Conservation (phyloP, 2,329 filamentous ascomycete species). For the Aspergillus melleus region DNA sequence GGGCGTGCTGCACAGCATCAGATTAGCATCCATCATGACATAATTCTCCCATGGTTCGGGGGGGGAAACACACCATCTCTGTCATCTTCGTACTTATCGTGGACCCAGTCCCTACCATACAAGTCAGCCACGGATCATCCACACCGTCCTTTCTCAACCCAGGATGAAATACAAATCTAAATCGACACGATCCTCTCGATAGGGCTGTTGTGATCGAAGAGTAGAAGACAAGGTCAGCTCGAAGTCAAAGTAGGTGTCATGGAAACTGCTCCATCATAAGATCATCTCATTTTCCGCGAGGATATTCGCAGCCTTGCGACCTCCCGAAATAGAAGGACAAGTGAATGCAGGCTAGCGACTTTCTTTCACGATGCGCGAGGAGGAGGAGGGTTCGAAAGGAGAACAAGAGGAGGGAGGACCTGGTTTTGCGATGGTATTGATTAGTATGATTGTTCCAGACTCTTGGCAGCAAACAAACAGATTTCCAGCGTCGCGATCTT, state of each 20-base stretch:
- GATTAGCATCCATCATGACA: not conserved
- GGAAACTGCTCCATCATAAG: constrained; percentile 35
- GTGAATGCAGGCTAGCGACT: constrained; percentile 27
- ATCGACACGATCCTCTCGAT: constrained; percentile 47
- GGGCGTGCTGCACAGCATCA: constrained; percentile 36
- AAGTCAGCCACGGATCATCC: not conserved
- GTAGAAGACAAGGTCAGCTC: constrained; percentile 46
- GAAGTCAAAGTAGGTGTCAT: constrained; percentile 38
- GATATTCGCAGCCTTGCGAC: constrained; percentile 25
- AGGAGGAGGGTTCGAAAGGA: constrained; percentile 37
- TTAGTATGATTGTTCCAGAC: constrained; percentile 8
- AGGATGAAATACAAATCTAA: constrained; percentile 42
- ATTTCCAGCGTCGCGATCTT: not conserved
- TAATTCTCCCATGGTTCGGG: not conserved
- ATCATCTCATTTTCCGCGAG: constrained; percentile 14
- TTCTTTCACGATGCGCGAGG: constrained; percentile 39
- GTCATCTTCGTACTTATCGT: constrained; percentile 82
- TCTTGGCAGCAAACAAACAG: not conserved
- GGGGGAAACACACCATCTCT: constrained; percentile 48
- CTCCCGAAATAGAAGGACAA: constrained; percentile 21
- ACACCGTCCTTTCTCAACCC: not conserved
- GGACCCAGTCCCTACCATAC: constrained; percentile 77
- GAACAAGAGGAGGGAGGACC: constrained; percentile 46
- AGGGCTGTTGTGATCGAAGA: constrained; percentile 44
- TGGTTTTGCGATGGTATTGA: constrained; percentile 17